Base-by-base conservation (phyloP, 768 basidiomycete species). In the Phylloporus arenicola region DNA sequence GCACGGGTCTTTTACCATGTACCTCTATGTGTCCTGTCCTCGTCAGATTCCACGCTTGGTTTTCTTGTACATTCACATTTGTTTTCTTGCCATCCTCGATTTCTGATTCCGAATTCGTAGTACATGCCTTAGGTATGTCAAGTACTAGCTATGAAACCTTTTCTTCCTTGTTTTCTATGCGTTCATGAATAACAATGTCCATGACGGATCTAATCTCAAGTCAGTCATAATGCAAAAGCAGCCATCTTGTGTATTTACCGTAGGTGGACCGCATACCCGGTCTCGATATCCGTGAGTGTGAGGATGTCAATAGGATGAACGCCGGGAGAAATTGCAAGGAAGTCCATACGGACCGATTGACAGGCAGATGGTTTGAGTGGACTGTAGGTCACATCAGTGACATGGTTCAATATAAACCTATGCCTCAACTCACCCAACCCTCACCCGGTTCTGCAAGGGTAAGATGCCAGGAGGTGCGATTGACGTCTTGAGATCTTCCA, bases 261-360 rank as follows among this genome's bases (percentile, higher is more conserved):
- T 40, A 93, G 69, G 57, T 88, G 87, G 65, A 86, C 80, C 0
- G 81, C 74, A 62, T 79, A 82, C 1, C 83, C 83, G 6, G 83
- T 81, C 58, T 88, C 88, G 4, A 86, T 70, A 56, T 92, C 91
- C 1, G 82, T 85, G 45, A 93, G 69, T 1, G 81, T 82, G 45
- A 92, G 68, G 6, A 78, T 75, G 53, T 87, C 82, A 45, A 93
- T 77, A 3, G 83, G 74, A 60, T 92, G 89, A 2, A 92, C 81
- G 3, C 91, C 91, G 17, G 88, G 83, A 8, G 79, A 76, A 43
- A 93, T 70, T 3, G 91, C 89, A 41, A 93, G 68, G 59, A 92
- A 92, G 52, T 85, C 79, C 84, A 93, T 90, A 35, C 88, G 74
- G 22, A 92, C 87, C 17, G 87, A 88, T 64, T 92, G 90, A 62